Evolutionary conservation across 257 asterid genomes (phyloP).

Genomic region (Primulina tabacum): DNA sequence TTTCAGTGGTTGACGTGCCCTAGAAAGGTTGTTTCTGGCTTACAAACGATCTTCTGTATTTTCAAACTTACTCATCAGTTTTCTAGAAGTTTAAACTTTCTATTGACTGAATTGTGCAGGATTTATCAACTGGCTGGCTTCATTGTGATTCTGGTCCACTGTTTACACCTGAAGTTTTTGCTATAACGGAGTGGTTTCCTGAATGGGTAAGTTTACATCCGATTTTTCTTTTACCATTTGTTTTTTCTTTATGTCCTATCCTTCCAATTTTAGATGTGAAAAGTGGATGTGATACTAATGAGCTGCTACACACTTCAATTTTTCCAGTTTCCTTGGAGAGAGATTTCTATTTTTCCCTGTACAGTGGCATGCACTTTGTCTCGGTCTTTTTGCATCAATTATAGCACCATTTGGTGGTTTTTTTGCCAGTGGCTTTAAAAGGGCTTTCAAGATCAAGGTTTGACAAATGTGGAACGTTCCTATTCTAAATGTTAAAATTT

Average conservation of each 20-base stretch:
- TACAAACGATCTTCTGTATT: conserved; percentile 5
- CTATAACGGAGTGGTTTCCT: conserved; percentile 71
- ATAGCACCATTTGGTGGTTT: conserved; percentile 99
- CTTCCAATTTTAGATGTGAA: neutral
- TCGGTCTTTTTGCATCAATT: conserved; percentile 88
- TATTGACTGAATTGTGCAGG: conserved; percentile 43
- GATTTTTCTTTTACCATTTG: neutral
- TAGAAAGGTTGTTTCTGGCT: conserved; percentile 64
- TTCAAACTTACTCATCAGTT: conserved; percentile 9
- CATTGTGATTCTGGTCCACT: conserved; percentile 86
- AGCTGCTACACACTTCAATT: conserved; percentile 11
- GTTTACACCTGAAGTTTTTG: conserved; percentile 68
- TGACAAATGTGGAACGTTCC: conserved; percentile 9
- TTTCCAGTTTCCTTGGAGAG: conserved; percentile 71
- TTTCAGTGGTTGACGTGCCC: conserved; percentile 97
- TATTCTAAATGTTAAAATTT: conserved; percentile 7
- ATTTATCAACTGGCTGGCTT: conserved; percentile 94
- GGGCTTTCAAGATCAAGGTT: conserved; percentile 98
- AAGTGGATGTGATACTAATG: neutral
- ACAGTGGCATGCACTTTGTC: conserved; percentile 77
- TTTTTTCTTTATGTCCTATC: neutral
- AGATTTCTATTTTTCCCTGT: conserved; percentile 65
- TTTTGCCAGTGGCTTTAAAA: conserved; percentile 96
- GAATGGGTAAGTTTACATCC: conserved; percentile 57
- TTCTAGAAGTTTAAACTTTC: conserved; percentile 20